Base-by-base conservation (phyloP, 1,139 yeast species). In the Candida tunisiensis region DNA sequence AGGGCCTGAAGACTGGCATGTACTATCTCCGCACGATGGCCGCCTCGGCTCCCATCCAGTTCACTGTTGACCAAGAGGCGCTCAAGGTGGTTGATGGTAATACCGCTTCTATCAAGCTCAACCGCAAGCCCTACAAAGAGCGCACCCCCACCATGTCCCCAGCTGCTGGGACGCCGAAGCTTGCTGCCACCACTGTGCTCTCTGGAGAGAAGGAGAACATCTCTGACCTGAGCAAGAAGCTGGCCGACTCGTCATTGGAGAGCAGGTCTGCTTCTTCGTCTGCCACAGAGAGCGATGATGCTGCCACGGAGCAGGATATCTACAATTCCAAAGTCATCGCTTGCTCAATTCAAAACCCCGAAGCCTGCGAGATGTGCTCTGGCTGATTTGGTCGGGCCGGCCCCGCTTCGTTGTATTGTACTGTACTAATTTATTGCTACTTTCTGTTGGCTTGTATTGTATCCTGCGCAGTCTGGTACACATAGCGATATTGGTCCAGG, bases 331-430 rank as follows among this genome's bases (percentile, higher is more conserved):
- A 83, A 58, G 96, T 77, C 24, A 70, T 88, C 57, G 94, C 95
- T 23, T 88, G 98, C 63, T 93, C 96, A 31, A 83, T 88, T 53
- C 73, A 78, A 53, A 88, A 88, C 60, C 95, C 95, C 34, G 96
- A 80, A 57, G 71, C 96, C 26, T 88, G 98, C 60, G 88, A 88
- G 50, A 88, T 88, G 98, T 88, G 98, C 64, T 85, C 96, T 36
- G 96, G 96, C 62, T 88, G 62, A 20, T 12, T 20, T n/a, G n/a
- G n/a, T n/a, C n/a, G n/a, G n/a, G n/a, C n/a, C n/a, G n/a, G n/a
- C n/a, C n/a, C n/a, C n/a, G n/a, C n/a, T n/a, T n/a, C n/a, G n/a
- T n/a, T n/a, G n/a, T n/a, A n/a, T n/a, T n/a, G n/a, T n/a, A n/a
- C n/a, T n/a, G n/a, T n/a, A n/a, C n/a, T n/a, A n/a, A n/a, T n/a